Evolutionary conservation across 2,329 filamentous ascomycete genomes (phyloP), one percentile per base, ranked within the genome.

Genomic region (Ophiostoma tasmaniense): DNA sequence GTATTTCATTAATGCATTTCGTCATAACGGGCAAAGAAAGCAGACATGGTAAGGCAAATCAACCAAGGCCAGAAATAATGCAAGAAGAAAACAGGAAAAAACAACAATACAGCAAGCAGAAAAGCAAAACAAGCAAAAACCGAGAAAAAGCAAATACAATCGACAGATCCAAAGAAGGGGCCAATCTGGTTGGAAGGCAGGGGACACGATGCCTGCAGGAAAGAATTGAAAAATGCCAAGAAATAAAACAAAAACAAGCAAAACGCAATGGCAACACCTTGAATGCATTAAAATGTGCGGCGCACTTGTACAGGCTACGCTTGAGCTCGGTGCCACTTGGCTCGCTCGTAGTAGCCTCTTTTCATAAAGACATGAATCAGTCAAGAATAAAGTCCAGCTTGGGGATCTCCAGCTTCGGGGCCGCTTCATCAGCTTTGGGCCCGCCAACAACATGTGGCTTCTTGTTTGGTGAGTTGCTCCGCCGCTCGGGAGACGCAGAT

Each of bases 401-500:
- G 11, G 84, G 84, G 73, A 87, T 85, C 73, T 89, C 87, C 71
- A 91, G 79, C 77, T 83, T 86, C 14, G 88, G 88, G 35, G 84
- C 80, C 30, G 83, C 81, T 72, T 84, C 82, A 45, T 83, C 81
- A 68, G 83, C 81, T 50, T 75, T 77, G 37, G 78, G 55, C 75
- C 78, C 74, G 75, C 71, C 72, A 7, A 67, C 64, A 8, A 52
- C 67, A 8, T 66, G 28, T 6, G 66, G 17, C 28, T 66, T 67
- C 59, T 70, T 69, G 55, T 68, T 68, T 6, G 66, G 70, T 11
- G 69, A 69, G 88, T 70, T 73, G 72, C 25, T 65, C 42, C 66
- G 66, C 11, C 39, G 66, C 13, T 71, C 69, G 0, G 42, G 37
- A 6, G 68, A 14, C 3, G 69, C n/a, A 14, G 67, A 28, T 1